These are phyloP conservation scores for Saitozyma sp. DNA, from an alignment of 768 basidiomycete genomes.

Conservation along the genomic window DNA sequence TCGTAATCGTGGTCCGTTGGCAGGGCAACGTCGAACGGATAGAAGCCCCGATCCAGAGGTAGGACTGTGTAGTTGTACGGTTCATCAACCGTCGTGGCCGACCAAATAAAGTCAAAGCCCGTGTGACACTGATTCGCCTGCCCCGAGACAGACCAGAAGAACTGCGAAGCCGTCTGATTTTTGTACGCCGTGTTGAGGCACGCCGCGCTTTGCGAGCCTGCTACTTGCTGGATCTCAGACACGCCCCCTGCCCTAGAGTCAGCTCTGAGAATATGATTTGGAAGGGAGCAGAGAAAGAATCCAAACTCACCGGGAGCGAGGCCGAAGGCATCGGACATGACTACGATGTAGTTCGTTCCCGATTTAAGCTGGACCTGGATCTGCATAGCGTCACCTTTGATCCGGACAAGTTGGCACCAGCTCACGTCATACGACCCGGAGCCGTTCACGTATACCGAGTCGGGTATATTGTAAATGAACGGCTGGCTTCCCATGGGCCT, in stretches of 20 bases:
- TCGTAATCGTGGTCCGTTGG: constrained; percentile 9
- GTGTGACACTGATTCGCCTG: constrained; percentile 29
- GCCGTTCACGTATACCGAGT: constrained; percentile 20
- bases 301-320: constrained; percentile 27
- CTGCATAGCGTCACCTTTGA: constrained; percentile 7
- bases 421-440: constrained; percentile 26
- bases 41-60: constrained; percentile 35
- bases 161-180: constrained; percentile 30
- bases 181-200: constrained; percentile 25
- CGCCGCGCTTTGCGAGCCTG: constrained; percentile 17
- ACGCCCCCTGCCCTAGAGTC: constrained; percentile 33
- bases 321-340: constrained; percentile 33
- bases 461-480: constrained; percentile 34
- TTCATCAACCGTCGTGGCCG: constrained; percentile 22
- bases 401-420: background rate
- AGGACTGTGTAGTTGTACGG: constrained; percentile 43
- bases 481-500: constrained; percentile 31
- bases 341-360: constrained; percentile 30
- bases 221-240: constrained; percentile 34
- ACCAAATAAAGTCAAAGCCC: constrained; percentile 40
- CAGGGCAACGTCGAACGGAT: constrained; percentile 35
- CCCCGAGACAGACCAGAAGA: constrained; percentile 39
- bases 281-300: too few species aligned
- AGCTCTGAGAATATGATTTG: background rate
- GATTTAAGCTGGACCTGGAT: constrained; percentile 30